Conservation (phyloP, 2,329 filamentous ascomycete genomes). For the Chaetomiaceae sp. region DNA sequence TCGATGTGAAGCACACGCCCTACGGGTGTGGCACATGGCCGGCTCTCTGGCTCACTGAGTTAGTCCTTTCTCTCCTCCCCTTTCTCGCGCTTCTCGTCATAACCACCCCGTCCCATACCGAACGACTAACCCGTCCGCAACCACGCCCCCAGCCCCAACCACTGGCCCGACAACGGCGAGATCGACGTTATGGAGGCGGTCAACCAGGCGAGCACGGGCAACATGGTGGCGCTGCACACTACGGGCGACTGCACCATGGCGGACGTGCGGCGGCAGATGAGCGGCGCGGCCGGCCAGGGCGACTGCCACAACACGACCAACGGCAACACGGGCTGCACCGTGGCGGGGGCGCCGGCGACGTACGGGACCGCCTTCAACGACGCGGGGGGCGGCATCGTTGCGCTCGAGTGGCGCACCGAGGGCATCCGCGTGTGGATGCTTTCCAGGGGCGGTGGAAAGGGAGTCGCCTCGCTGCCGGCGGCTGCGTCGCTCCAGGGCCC, state of each 20-base stretch:
- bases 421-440: conserved; percentile 62
- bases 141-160: conserved; percentile 28
- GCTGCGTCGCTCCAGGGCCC: conserved; percentile 35
- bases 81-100: background rate
- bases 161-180: conserved; percentile 60
- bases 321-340: conserved; percentile 53
- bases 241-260: conserved; percentile 45
- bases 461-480: conserved; percentile 39
- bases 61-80: background rate
- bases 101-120: too few species aligned
- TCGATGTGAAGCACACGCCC: conserved; percentile 58
- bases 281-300: conserved; percentile 35
- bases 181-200: conserved; percentile 57
- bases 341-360: conserved; percentile 36
- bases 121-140: background rate
- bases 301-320: conserved; percentile 48
- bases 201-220: conserved; percentile 49
- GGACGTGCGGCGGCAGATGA: conserved; percentile 48
- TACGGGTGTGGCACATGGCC: conserved; percentile 60
- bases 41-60: conserved; percentile 59
- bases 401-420: conserved; percentile 53
- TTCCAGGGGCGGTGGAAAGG: conserved; percentile 35
- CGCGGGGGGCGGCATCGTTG: conserved; percentile 52
- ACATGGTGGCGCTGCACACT: conserved; percentile 56
- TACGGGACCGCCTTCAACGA: conserved; percentile 50